phyloP scores from a whole-genome alignment of 2,329 filamentous ascomycete species.

The Xylaria sp. region DNA sequence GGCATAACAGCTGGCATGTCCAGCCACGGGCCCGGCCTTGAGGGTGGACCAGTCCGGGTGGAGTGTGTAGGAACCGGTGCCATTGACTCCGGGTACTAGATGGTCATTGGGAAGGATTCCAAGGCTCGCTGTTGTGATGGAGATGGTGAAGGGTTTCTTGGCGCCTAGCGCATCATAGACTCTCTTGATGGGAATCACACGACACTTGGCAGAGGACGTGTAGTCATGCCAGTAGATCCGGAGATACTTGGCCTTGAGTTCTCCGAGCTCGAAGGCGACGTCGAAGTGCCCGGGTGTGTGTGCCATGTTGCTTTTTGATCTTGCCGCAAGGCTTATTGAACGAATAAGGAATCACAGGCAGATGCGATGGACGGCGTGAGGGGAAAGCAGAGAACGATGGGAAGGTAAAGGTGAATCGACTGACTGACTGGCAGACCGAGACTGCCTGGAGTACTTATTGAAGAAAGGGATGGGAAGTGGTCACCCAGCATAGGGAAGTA shows the following conservation, averaged over 20 bases:
- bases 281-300: not conserved
- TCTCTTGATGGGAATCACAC: conserved; percentile 60
- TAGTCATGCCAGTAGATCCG: conserved; percentile 75
- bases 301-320: not conserved
- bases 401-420: no score
- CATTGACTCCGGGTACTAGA: conserved; percentile 46
- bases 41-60: conserved; percentile 62
- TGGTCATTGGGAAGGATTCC: conserved; percentile 64
- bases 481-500: not conserved
- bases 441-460: no score
- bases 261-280: conserved; percentile 28
- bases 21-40: conserved; percentile 50
- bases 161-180: conserved; percentile 45
- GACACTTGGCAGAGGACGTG: conserved; percentile 61
- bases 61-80: conserved; percentile 62
- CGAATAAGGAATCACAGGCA: no score
- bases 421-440: no score
- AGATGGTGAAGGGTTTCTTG: conserved; percentile 44
- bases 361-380: no score
- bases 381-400: no score
- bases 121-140: conserved; percentile 59
- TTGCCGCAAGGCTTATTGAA: not conserved
- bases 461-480: no score
- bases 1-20: conserved; percentile 61
- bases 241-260: conserved; percentile 55